phyloP scores from a whole-genome alignment of 2,329 filamentous ascomycete species.

The Sporothrix euskadiensis region DNA sequence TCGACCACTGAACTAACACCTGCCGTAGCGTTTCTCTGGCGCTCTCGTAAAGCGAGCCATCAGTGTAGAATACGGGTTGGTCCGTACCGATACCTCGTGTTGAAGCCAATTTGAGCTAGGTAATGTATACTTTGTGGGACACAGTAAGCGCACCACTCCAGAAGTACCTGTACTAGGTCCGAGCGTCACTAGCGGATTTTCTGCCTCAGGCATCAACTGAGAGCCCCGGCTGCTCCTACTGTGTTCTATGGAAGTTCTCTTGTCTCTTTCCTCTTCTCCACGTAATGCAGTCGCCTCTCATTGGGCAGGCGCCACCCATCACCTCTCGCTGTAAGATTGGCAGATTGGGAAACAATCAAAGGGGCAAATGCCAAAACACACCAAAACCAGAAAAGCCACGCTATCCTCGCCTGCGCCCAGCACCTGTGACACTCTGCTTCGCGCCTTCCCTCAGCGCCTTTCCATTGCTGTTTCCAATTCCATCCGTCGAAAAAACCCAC shows the following conservation, averaged over 20 bases:
- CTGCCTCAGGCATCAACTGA: slow-evolving; percentile 5
- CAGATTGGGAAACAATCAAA: slow-evolving; percentile 20
- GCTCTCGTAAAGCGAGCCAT: not conserved
- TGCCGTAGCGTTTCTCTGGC: not conserved
- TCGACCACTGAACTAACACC: not conserved
- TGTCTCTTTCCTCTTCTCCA: slow-evolving; percentile 9
- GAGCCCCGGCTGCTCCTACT: not conserved
- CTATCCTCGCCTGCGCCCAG: not conserved
- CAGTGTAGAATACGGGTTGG: slow-evolving; percentile 5
- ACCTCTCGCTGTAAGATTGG: too few relatives aligned
- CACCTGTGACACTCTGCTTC: not conserved
- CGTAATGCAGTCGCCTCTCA: slow-evolving; percentile 26
- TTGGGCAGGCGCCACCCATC: slow-evolving; percentile 18
- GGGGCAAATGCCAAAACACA: slow-evolving; percentile 20
- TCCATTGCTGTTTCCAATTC: not conserved
- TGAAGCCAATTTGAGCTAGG: not conserved
- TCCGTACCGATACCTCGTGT: not conserved
- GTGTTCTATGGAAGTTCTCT: not conserved
- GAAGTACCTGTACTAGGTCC: not conserved
- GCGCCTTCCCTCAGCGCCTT: not conserved
- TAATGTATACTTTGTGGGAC: not conserved
- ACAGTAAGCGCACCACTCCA: not conserved
- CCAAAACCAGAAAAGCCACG: not conserved
- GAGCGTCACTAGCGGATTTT: not conserved
- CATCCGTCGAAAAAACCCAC: not conserved